These are phyloP conservation scores for Nematodospora anomalae DNA, from an alignment of 1,139 yeast genomes.

Conservation along the genomic window DNA sequence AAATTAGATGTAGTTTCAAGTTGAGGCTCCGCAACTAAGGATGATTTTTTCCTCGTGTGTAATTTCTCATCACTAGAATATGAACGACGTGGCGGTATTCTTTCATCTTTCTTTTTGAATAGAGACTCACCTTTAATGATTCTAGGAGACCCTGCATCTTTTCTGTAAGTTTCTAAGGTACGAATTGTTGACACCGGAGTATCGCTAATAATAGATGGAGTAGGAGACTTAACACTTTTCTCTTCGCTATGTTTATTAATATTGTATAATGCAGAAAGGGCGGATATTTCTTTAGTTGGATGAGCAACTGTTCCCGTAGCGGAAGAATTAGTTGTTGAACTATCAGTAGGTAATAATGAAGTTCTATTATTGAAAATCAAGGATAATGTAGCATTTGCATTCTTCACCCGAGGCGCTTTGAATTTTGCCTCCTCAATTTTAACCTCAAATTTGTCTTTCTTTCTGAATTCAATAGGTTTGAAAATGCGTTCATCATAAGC, in stretches of 20 bases:
- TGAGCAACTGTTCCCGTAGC: conserved; percentile 42
- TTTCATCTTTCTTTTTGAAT: conserved; percentile 11
- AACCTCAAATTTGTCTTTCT: conserved; percentile 54
- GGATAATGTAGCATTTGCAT: conserved; percentile 27
- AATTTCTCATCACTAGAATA: conserved; percentile 1
- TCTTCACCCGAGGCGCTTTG: conserved; percentile 14
- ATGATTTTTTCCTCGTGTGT: conserved; percentile 9
- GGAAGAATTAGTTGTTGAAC: conserved; percentile 34
- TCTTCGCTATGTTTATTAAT: conserved; percentile 39
- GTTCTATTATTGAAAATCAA: conserved; percentile 24
- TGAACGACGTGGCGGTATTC: conserved; percentile 1
- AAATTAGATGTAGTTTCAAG: conserved; percentile 20
- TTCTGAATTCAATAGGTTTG: conserved; percentile 21
- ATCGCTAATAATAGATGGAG: conserved; percentile 15
- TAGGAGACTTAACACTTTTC: conserved; percentile 8
- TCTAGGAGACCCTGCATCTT: conserved; percentile 14
- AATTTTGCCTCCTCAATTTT: conserved; percentile 47
- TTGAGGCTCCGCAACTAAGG: conserved; percentile 10
- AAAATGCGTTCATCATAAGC: conserved; percentile 59
- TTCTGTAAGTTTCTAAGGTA: conserved; percentile 10
- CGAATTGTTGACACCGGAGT: conserved; percentile 6
- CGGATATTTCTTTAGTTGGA: conserved; percentile 31
- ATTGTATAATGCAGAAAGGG: conserved; percentile 42
- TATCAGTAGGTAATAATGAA: conserved; percentile 21
- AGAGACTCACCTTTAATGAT: conserved; percentile 14